Base-by-base conservation (phyloP, 2,329 filamentous ascomycete species). In the Stagonosporopsis vannaccii region DNA sequence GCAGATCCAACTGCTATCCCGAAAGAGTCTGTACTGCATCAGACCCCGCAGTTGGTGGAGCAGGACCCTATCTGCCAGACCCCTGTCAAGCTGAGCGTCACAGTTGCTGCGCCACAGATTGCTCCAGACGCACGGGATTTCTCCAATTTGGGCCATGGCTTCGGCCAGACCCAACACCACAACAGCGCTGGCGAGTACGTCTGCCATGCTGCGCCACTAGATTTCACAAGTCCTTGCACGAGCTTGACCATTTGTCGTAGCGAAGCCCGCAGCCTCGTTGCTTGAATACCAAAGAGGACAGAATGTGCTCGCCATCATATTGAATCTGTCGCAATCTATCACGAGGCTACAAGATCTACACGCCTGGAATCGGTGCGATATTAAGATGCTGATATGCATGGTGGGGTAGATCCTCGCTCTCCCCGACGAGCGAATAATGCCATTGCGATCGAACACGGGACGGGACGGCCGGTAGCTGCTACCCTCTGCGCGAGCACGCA, bases 11-110 rank as follows among this genome's bases (percentile, higher is more conserved):
- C 33, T 51, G 7, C 23, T 28, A 26, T 45, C 47, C 37, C 32
- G 28, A 43, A 42, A 13, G 6, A 25, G 33, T 20, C 36, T 49
- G 40, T 30, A 45, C 22, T 15, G 46, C 52, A 46, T 50, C 47
- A 42, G 41, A 56, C 53, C 53, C 53, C 53, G 53, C 53, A 56
- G 42, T 56, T 56, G 37, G 47, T 56, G 47, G 53, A 56, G 53
- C 46, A 46, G 25, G 48, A 47, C 33, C 42, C 28, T 33, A 37
- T 51, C 52, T 51, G 35, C n/a, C 33, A 20, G 23, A 46, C 28
- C 53, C 53, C 53, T 51, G 53, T 25, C 45, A 35, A 51, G 42
- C 48, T 56, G 53, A 56, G 42, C 36, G 42, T 47, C 36, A 51
- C 43, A 42, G 47, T 35, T 37, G 41, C 47, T 56, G 53, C 53